Conservation (phyloP, 257 asterid genomes). For the Salvia hispanica region DNA sequence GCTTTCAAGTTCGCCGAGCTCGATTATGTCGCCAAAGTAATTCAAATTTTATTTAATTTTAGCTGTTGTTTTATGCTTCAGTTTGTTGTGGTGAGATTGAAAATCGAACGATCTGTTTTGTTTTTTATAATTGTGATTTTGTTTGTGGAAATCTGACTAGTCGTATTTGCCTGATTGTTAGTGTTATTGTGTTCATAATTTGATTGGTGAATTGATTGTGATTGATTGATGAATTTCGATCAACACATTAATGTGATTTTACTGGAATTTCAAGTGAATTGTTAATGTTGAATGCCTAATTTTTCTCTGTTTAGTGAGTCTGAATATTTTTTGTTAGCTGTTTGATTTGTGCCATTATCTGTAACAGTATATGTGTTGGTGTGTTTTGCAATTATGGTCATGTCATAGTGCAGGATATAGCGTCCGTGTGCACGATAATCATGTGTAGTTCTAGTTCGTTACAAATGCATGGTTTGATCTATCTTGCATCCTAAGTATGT, state of each 20-base stretch:
- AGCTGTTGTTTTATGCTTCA: neutral
- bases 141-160: neutral
- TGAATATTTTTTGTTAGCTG: neutral
- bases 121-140: neutral
- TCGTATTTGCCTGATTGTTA: slow-evolving; percentile 5
- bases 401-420: neutral
- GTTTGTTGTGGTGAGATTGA: neutral
- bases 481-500: neutral
- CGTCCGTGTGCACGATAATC: neutral
- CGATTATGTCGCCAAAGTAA: slow-evolving; percentile 86
- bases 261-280: neutral
- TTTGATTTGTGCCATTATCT: neutral
- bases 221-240: slow-evolving; percentile 14
- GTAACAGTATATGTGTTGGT: neutral
- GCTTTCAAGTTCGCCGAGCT: slow-evolving; percentile 94
- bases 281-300: neutral
- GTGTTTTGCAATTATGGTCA: neutral
- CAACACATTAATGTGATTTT: neutral
- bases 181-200: slow-evolving; percentile 1
- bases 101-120: neutral
- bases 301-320: neutral
- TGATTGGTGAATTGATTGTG: too few relatives aligned
- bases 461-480: neutral
- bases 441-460: neutral
- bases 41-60: neutral